phyloP scores from a whole-genome alignment of 2,329 filamentous ascomycete genomes.

The Talaromyces sp. region DNA sequence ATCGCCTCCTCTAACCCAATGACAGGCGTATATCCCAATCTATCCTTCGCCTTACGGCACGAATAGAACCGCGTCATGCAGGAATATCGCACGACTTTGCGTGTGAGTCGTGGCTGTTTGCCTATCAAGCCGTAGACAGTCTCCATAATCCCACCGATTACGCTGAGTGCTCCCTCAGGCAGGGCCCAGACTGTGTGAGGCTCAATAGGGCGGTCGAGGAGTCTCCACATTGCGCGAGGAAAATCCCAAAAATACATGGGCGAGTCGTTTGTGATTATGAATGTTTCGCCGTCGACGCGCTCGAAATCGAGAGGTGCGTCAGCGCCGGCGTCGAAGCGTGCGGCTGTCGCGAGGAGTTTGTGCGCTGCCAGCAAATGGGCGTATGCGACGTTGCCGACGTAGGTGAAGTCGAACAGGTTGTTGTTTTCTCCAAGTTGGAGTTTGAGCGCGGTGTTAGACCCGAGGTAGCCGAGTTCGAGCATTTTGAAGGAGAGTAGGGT shows the following conservation, averaged over 20 bases:
- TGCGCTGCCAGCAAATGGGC: conserved; percentile 78
- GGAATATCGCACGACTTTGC: conserved; percentile 45
- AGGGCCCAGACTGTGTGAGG: conserved; percentile 42
- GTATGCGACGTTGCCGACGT: conserved; percentile 67
- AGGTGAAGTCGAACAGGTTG: conserved; percentile 70
- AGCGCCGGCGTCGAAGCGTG: conserved; percentile 41
- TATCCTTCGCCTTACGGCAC: conserved; percentile 45
- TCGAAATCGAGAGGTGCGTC: conserved; percentile 67
- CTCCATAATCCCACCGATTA: conserved; percentile 44
- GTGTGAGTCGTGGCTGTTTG: conserved; percentile 45
- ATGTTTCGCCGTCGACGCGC: conserved; percentile 76
- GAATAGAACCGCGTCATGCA: conserved; percentile 50
- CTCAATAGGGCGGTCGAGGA: conserved; percentile 44
- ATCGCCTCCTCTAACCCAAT: conserved; percentile 47
- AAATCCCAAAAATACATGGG: conserved; percentile 93
- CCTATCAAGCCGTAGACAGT: conserved; percentile 42
- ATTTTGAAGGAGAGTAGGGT: conserved; percentile 70
- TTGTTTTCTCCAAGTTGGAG: conserved; percentile 76
- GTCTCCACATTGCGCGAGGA: conserved; percentile 70
- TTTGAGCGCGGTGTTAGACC: conserved; percentile 58
- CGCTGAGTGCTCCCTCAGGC: conserved; percentile 38
- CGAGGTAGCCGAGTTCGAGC: conserved; percentile 64
- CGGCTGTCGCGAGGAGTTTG: conserved; percentile 63
- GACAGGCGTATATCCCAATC: conserved; percentile 46
- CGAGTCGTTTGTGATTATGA: conserved; percentile 86